Base-by-base conservation (phyloP, 1,284 basidiomycete species). In the Tilletiaria anomala region DNA sequence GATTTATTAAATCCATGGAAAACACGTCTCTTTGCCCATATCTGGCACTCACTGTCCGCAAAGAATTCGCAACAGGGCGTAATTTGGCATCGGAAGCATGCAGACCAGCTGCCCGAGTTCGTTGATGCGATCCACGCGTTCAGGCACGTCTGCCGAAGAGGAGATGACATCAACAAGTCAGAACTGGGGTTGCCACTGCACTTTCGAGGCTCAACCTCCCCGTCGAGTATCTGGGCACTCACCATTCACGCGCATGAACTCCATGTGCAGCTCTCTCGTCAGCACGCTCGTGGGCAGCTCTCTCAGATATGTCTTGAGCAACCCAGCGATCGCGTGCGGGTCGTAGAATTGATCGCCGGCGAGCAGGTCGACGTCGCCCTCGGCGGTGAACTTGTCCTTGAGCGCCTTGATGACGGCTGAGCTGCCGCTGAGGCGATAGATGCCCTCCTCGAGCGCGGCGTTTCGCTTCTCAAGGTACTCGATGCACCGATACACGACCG, bases 381-480 rank as follows among this genome's bases (percentile, higher is more conserved):
- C 82, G 50, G 73, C 67, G 67, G 96, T 93, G 72, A 96, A 99
- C 45, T 80, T 76, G 61, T 96, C 91, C 61, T 83, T 87, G 44
- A 97, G 73, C 35, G 73, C 78, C 73, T 94, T 94, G 72, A 96
- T 89, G 40, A 89, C 86, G 20, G 86, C 84, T 3, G 59, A 53
- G 32, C 52, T 56, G 22, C 65, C 65, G 3, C 53, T 59, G 41
- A 97, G 71, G 40, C 91, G 79, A 70, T 97, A 99, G 53, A 99
- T 93, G 26, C 91, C 91, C 70, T 99, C 91, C 64, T 99, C 91
- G 57, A 83, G 78, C 52, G 93, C 83, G 8, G 91, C 91, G 60
- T 84, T 77, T 69, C 86, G 86, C 23, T 78, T 76, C 39, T 69
- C 68, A 17, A 71, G 60, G 41, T 68, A 70, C 44, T 71, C 69